A percentile compares a stretch with the other conserved stretches of the same genome.
phyloP scores from a whole-genome alignment of 1,284 basidiomycete genomes.

The Marasmius tenuissimus region DNA sequence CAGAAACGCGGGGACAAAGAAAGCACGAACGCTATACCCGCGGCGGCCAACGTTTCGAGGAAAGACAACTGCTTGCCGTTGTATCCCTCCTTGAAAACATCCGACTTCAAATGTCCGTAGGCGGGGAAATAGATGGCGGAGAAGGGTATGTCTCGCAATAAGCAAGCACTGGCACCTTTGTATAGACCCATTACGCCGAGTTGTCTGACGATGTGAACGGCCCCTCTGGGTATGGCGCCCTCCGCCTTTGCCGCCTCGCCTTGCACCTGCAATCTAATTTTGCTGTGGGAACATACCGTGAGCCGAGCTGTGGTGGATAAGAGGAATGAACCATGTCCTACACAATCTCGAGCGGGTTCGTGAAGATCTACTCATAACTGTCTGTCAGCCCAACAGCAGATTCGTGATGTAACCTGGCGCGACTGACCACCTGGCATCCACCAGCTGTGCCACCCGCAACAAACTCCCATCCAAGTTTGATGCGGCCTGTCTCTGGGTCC shows the following conservation, averaged over 20 bases:
- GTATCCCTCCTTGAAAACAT: conserved; percentile 94
- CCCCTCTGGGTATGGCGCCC: conserved; percentile 79
- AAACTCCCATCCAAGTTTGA: conserved; percentile 85
- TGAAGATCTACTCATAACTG: conserved; percentile 69
- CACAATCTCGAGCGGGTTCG: conserved; percentile 95
- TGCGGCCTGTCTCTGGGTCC: conserved; percentile 94
- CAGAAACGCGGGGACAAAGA: conserved; percentile 20
- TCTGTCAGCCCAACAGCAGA: conserved; percentile 13
- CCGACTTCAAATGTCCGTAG: conserved; percentile 87
- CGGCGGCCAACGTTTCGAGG: conserved; percentile 84
- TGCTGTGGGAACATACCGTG: conserved; percentile 46
- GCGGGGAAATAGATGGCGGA: conserved; percentile 82
- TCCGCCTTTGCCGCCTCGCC: conserved; percentile 90
- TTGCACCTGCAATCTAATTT: conserved; percentile 96
- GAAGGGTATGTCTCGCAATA: conserved; percentile 94
- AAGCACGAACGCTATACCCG: conserved; percentile 74
- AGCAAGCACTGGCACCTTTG: conserved; percentile 85
- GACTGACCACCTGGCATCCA: conserved; percentile 93
- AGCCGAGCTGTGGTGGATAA: not conserved
- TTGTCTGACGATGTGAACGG: conserved; percentile 90
- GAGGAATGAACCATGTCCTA: conserved; percentile 35
- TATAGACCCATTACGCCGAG: conserved; percentile 93
- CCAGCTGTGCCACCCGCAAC: conserved; percentile 92
- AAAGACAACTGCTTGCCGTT: conserved; percentile 93
- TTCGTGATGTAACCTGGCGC: not conserved